phyloP scores from a whole-genome alignment of 2,329 filamentous ascomycete genomes.

The Claviceps sp. region DNA sequence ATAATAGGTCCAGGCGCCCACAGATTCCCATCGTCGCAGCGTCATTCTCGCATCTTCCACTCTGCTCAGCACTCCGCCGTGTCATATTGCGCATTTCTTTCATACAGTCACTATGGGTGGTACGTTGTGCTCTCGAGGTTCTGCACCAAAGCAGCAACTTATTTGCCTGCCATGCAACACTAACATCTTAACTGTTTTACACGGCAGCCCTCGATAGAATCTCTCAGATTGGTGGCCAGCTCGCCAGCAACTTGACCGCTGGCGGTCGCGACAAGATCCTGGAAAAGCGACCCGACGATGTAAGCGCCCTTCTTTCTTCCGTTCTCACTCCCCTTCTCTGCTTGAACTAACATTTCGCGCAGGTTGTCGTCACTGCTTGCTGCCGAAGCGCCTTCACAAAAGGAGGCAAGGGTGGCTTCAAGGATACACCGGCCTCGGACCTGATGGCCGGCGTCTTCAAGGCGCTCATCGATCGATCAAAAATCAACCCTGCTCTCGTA shows the following conservation, averaged over 20 bases:
- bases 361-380: conserved; percentile 83
- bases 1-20: conserved; percentile 3
- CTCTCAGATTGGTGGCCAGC: conserved; percentile 47
- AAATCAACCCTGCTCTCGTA: conserved; percentile 75
- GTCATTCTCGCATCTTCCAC: neutral
- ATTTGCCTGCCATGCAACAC: neutral
- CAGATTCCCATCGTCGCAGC: neutral
- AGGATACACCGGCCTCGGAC: conserved; percentile 82
- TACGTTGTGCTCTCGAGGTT: conserved; percentile 12
- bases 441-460: conserved; percentile 74
- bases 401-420: conserved; percentile 87
- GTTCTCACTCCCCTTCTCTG: neutral
- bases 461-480: conserved; percentile 68
- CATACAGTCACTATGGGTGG: conserved; percentile 21
- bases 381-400: conserved; percentile 88
- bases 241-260: conserved; percentile 44
- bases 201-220: conserved; percentile 43
- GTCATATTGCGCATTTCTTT: neutral
- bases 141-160: neutral
- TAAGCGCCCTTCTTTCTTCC: conserved; percentile 18
- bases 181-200: neutral
- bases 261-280: conserved; percentile 42
- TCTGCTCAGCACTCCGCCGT: neutral
- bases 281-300: conserved; percentile 55
- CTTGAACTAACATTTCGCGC: conserved; percentile 12